A percentile compares a stretch with the other conserved stretches of the same genome.
Evolutionary conservation across 306 rosid genomes (phyloP).

Genomic region (Mimosa pudica): DNA sequence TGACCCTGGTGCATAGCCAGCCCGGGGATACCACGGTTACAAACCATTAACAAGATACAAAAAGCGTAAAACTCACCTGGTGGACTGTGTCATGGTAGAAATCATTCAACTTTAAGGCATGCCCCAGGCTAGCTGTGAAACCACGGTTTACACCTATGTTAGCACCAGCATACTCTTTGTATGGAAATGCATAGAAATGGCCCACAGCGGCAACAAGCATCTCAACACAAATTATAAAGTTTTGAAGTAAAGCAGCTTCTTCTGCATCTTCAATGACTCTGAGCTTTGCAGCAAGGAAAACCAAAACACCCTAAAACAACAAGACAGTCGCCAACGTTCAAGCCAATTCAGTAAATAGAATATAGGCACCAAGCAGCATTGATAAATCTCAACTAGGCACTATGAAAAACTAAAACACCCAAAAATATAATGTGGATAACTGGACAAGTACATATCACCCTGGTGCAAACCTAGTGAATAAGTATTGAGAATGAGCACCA

Average conservation of each 20-base stretch:
- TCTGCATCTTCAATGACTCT: slow-evolving; percentile 79
- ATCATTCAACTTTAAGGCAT: slow-evolving; percentile 87
- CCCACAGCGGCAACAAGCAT: slow-evolving; percentile 96
- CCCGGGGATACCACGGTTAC: neutral
- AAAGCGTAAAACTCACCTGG: slow-evolving; percentile 63
- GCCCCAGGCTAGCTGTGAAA: slow-evolving; percentile 87
- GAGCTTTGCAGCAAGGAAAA: slow-evolving; percentile 95
- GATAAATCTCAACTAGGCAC: slow-evolving; percentile 77
- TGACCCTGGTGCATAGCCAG: slow-evolving; percentile 25
- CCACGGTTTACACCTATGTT: slow-evolving; percentile 77
- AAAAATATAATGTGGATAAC: slow-evolving; percentile 47
- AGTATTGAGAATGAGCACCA: slow-evolving; percentile 3
- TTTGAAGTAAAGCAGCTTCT: slow-evolving; percentile 87
- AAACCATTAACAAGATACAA: slow-evolving; percentile 19
- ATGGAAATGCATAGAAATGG: slow-evolving; percentile 95
- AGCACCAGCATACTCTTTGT: slow-evolving; percentile 99
- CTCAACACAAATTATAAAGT: slow-evolving; percentile 93
- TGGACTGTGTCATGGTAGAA: slow-evolving; percentile 97
- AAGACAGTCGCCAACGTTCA: slow-evolving; percentile 29
- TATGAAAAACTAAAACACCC: slow-evolving; percentile 93
- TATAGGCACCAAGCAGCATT: slow-evolving; percentile 32
- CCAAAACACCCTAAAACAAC: slow-evolving; percentile 79
- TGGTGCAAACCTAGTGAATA: slow-evolving; percentile 18
- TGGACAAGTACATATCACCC: slow-evolving; percentile 33
- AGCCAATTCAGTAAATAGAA: slow-evolving; percentile 15